Conservation (phyloP, 345 rosid species). For the Stellera chamaejasme region DNA sequence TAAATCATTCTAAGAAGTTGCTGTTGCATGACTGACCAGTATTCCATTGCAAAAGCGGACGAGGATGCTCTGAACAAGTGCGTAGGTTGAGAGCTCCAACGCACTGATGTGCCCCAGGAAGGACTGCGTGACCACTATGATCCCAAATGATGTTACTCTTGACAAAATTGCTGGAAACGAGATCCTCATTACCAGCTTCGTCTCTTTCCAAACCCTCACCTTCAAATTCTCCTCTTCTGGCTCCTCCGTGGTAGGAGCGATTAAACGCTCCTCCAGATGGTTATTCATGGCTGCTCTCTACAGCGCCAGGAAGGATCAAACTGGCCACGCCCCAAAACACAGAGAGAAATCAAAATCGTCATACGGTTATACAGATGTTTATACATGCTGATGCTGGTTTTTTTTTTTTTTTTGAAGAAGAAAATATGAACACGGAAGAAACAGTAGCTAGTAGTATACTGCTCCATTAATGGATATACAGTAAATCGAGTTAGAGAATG, state of each 20-base stretch:
- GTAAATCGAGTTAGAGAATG: too few relatives aligned
- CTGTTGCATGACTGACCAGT: constrained; percentile 19
- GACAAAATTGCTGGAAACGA: constrained; percentile 44
- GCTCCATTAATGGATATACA: too few relatives aligned
- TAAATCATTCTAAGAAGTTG: too few relatives aligned
- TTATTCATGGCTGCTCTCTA: not conserved
- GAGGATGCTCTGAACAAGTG: constrained; percentile 45
- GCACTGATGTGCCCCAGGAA: constrained; percentile 45
- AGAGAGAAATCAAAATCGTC: too few relatives aligned
- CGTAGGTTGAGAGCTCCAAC: constrained; percentile 43
- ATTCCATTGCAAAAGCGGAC: constrained; percentile 50
- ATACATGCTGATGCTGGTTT: not conserved
- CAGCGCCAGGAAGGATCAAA: not conserved
- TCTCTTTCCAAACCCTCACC: constrained; percentile 36
- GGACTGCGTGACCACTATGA: constrained; percentile 48
- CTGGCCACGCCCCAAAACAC: not conserved
- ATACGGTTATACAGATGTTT: not conserved
- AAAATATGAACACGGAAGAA: not conserved
- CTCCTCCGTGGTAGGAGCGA: constrained; percentile 4
- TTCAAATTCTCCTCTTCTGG: constrained; percentile 11
- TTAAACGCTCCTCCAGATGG: constrained; percentile 22
- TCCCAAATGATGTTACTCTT: constrained; percentile 33
- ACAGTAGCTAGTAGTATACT: too few relatives aligned
- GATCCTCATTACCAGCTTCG: constrained; percentile 36
- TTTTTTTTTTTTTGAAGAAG: not conserved